Evolutionary conservation across 73 alveolate species (phyloP).

Genomic region (Paramecium pentaurelia): DNA sequence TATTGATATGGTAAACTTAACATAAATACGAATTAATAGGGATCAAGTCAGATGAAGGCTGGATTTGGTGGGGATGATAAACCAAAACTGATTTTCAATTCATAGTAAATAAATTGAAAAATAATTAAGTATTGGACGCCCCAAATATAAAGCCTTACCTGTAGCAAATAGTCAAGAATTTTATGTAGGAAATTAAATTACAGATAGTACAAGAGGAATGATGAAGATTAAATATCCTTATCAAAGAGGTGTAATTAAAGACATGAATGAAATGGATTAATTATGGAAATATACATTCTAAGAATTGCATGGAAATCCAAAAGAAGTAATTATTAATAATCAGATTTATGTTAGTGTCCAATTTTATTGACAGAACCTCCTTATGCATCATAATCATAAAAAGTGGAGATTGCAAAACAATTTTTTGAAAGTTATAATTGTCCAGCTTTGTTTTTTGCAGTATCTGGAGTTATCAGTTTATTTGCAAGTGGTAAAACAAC

Average conservation of each 20-base stretch:
- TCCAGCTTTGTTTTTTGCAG: constrained; percentile 83
- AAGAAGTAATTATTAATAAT: background rate
- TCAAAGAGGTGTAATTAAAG: background rate
- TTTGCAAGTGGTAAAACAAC: constrained; percentile 86
- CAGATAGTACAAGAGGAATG: constrained; percentile 30
- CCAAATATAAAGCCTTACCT: constrained; percentile 38
- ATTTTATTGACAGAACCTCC: constrained; percentile 88
- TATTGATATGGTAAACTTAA: background rate
- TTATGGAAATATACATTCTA: constrained; percentile 34
- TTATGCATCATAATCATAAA: constrained; percentile 75
- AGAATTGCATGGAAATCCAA: constrained; percentile 15
- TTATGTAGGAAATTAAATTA: constrained; percentile 39
- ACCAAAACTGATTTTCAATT: constrained; percentile 18
- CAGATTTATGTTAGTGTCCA: constrained; percentile 66
- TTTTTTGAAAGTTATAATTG: constrained; percentile 83
- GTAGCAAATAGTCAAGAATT: background rate
- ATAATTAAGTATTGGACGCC: constrained; percentile 10
- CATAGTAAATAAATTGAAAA: background rate
- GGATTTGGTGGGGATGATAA: constrained; percentile 47
- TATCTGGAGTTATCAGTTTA: constrained; percentile 75
- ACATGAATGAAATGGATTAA: constrained; percentile 23
- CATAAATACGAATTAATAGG: background rate
- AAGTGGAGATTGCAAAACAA: constrained; percentile 74
- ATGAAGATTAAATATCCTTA: constrained; percentile 27
- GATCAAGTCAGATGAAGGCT: constrained; percentile 34